Percentiles rank a stretch among this genome's conserved stretches.
These are phyloP conservation scores for Agrocybe pediades DNA, from an alignment of 768 basidiomycete species.

Conservation along the genomic window DNA sequence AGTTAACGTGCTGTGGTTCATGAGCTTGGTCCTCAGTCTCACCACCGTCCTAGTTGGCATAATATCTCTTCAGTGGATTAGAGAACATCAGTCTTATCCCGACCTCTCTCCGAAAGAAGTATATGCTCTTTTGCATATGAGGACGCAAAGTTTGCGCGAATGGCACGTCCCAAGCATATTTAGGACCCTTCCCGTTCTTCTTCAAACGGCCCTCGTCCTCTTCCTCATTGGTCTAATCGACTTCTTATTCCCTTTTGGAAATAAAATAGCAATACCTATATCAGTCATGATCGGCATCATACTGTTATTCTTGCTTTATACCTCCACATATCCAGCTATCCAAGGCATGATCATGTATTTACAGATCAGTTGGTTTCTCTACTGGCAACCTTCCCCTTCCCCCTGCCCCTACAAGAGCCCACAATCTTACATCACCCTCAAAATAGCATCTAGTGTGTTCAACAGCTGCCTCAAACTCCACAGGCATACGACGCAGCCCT, in stretches of 20 bases:
- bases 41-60: conserved; percentile 16
- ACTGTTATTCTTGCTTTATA: conserved; percentile 19
- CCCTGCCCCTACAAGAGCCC: conserved; percentile 28
- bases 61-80: conserved; percentile 18
- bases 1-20: conserved; percentile 16
- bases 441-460: background rate
- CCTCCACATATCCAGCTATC: conserved; percentile 24
- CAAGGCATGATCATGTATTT: conserved; percentile 9
- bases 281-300: conserved; percentile 19
- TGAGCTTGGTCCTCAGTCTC: conserved; percentile 16
- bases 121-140: conserved; percentile 24
- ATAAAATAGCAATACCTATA: conserved; percentile 14
- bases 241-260: conserved; percentile 21
- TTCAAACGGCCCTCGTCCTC: conserved; percentile 28
- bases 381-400: conserved; percentile 1
- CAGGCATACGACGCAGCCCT: background rate
- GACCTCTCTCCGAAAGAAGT: conserved; percentile 5
- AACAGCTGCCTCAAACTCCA: background rate
- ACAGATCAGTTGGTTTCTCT: background rate
- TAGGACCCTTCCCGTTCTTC: conserved; percentile 25
- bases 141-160: conserved; percentile 20
- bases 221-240: conserved; percentile 29
- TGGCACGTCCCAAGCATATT: conserved; percentile 29
- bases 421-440: conserved; percentile 21
- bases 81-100: conserved; percentile 14